Percentiles rank a stretch among this genome's conserved stretches.
These are phyloP conservation scores for Hanseniaspora nectarophila DNA, from an alignment of 805 yeast genomes.

Conservation along the genomic window DNA sequence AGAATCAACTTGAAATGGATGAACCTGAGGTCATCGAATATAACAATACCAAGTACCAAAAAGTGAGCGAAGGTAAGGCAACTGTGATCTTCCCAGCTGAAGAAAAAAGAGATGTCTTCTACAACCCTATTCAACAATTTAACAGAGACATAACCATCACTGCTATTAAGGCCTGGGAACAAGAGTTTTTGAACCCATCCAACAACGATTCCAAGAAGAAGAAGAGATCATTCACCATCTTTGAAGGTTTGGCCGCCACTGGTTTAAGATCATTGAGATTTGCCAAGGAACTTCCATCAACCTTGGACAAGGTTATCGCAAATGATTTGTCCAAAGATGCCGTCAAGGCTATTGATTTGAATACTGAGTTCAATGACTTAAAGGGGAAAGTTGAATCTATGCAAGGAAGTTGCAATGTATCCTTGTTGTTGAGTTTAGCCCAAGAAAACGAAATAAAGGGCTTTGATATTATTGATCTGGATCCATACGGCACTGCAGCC, in stretches of 20 bases:
- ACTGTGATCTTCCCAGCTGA: constrained; percentile 68
- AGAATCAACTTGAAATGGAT: constrained; percentile 19
- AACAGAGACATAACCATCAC: constrained; percentile 81
- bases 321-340: constrained; percentile 83
- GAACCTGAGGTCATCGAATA: constrained; percentile 25
- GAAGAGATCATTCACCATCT: constrained; percentile 38
- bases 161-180: constrained; percentile 78
- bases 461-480: constrained; percentile 83
- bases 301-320: constrained; percentile 63
- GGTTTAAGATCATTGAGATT: constrained; percentile 90
- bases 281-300: constrained; percentile 71
- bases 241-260: constrained; percentile 90
- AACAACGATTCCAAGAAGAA: constrained; percentile 22
- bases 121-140: constrained; percentile 93
- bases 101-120: constrained; percentile 62
- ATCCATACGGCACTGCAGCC: constrained; percentile 95
- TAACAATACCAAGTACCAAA: constrained; percentile 24
- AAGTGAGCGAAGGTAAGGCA: constrained; percentile 65
- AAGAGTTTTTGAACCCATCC: constrained; percentile 34
- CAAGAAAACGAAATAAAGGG: constrained; percentile 30
- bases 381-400: constrained; percentile 48
- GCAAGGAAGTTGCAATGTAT: constrained; percentile 81
- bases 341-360: constrained; percentile 63
- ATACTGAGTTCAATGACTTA: constrained; percentile 56
- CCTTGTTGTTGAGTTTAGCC: constrained; percentile 44